A percentile compares a stretch with the other conserved stretches of the same genome.
Conservation (phyloP, 148 eudicot species). For the Pouteria glomerata region DNA sequence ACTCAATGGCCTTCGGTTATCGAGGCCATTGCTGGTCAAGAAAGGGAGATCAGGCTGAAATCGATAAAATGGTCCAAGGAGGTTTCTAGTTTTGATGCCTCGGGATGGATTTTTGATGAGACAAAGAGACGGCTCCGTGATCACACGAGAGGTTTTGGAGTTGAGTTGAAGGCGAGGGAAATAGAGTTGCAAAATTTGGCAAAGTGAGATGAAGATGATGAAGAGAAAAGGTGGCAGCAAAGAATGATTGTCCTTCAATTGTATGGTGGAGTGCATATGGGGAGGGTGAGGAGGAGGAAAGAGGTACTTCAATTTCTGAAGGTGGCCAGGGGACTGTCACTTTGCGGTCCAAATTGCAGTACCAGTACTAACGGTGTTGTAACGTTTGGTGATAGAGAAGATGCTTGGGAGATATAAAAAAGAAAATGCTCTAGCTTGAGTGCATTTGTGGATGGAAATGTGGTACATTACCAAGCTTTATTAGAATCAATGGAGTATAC, state of each 20-base stretch:
- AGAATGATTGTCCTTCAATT: slow-evolving; percentile 33
- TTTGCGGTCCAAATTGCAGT: not conserved
- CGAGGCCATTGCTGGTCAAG: slow-evolving; percentile 7
- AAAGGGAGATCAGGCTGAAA: slow-evolving; percentile 17
- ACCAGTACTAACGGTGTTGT: not conserved
- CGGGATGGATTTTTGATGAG: slow-evolving; percentile 23
- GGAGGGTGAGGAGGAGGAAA: slow-evolving; percentile 20
- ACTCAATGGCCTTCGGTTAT: slow-evolving; percentile 22
- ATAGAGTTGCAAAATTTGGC: slow-evolving; percentile 15
- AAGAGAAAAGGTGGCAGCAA: slow-evolving; percentile 1
- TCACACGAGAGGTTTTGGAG: slow-evolving; percentile 18
- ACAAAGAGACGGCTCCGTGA: slow-evolving; percentile 23
- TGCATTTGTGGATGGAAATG: slow-evolving; percentile 15
- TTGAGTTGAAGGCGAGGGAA: slow-evolving; percentile 19
- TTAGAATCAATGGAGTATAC: slow-evolving; percentile 28
- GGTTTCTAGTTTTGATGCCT: not conserved
- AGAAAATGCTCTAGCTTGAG: slow-evolving; percentile 7
- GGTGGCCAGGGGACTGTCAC: slow-evolving; percentile 18
- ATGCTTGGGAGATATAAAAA: slow-evolving; percentile 14
- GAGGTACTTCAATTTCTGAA: slow-evolving; percentile 24
- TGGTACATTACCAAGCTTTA: slow-evolving; percentile 21
- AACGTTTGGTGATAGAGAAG: slow-evolving; percentile 16
- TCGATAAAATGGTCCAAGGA: slow-evolving; percentile 16
- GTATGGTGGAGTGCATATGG: slow-evolving; percentile 30
- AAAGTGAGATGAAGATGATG: slow-evolving; percentile 6